Percentiles rank a stretch among this genome's conserved stretches.
Evolutionary conservation across 2,329 filamentous ascomycete genomes (phyloP).

Genomic region (Diaporthe australafricana): DNA sequence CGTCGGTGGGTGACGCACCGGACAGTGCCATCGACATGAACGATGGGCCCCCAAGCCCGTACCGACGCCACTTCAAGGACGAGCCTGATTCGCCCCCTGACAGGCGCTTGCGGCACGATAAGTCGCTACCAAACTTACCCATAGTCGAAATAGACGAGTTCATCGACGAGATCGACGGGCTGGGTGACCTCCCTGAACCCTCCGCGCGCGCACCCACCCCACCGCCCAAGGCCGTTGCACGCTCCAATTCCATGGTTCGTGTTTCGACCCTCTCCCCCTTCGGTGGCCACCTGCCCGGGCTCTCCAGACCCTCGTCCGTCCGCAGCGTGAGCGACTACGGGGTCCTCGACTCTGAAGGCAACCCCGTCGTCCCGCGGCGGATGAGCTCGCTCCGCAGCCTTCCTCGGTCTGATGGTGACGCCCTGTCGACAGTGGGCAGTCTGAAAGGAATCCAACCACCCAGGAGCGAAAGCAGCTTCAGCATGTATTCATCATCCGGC

Average conservation of each 20-base stretch:
- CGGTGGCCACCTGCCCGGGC: background rate
- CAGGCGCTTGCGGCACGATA: constrained; percentile 37
- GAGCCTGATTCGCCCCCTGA: constrained; percentile 23
- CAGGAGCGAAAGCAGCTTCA: constrained; percentile 1
- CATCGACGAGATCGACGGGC: constrained; percentile 41
- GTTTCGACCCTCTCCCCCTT: constrained; percentile 1
- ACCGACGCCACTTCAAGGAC: constrained; percentile 38
- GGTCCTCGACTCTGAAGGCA: constrained; percentile 31
- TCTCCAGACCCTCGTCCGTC: constrained; percentile 24
- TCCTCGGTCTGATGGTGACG: constrained; percentile 32
- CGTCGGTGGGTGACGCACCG: constrained; percentile 50
- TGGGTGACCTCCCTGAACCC: constrained; percentile 35
- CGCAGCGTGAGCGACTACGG: constrained; percentile 34
- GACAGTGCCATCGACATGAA: constrained; percentile 55
- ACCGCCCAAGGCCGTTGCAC: constrained; percentile 42
- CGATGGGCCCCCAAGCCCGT: constrained; percentile 42
- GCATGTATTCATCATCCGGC: constrained; percentile 10
- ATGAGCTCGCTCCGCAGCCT: constrained; percentile 31
- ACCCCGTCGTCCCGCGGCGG: constrained; percentile 28
- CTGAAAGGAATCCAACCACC: constrained; percentile 26
- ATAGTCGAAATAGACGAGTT: constrained; percentile 47
- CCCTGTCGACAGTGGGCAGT: constrained; percentile 32
- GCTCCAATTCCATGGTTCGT: constrained; percentile 28
- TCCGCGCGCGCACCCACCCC: constrained; percentile 44
- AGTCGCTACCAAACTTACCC: constrained; percentile 38